Evolutionary conservation across 768 basidiomycete genomes (phyloP), one percentile per base, ranked within the genome.

Genomic region (Steccherinum ochraceum): DNA sequence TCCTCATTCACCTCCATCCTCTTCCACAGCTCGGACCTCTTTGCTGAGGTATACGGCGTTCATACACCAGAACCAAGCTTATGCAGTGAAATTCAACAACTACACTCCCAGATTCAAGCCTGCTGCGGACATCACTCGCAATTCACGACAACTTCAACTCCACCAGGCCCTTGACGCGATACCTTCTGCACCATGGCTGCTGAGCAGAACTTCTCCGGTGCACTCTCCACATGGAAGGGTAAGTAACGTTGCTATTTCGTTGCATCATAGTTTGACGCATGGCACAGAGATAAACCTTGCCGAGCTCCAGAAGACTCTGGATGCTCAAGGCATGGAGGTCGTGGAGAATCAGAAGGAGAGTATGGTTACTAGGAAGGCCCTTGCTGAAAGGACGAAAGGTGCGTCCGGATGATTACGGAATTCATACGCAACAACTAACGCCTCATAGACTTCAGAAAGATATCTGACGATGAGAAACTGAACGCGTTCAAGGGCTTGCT

Each of bases 291-390:
- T 99, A 61, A 86, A 89, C 66, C 78, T 99, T 46, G 70, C 83
- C 18, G 92, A 96, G 56, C 75, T 98, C 23, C 95, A 98, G 70
- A 94, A 92, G 72, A 86, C 84, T 3, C 80, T 99, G 45, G 94
- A 98, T 69, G 74, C 78, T 4, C 95, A 97, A 54, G 94, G 93
- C 3, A 77, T 97, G 26, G 94, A 98, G 68, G 77, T 99, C 12
- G 94, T 99, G 19, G 93, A 98, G 75, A 94, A 94, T 70, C 94
- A 97, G 75, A 99, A 97, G 72, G 95, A 98, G 72, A 92, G 89
- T 57, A 77, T 97, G 42, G 76, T 99, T 2, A 93, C 93, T 10
- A 79, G 96, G 40, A 99, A 97, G 68, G 87, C 84, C 49, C 75
- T 99, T 19, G 91, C 95, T 1, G 96, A 98, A 71, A 86, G 89